Conservation (phyloP, 2,329 filamentous ascomycete genomes). For the Balansia obtecta region DNA sequence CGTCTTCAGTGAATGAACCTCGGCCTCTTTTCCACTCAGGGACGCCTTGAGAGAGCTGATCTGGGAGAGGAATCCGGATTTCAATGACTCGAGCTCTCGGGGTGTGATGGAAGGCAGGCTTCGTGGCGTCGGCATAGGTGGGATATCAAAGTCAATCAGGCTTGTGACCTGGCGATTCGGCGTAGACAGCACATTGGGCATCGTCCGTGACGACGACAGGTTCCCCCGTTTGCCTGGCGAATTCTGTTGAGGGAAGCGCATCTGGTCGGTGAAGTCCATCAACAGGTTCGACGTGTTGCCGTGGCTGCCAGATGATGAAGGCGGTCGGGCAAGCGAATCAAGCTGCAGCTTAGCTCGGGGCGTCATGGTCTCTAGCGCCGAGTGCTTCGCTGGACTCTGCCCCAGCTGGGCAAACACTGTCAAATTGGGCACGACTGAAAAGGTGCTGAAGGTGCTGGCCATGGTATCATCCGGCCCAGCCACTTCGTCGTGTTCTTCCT, state of each 20-base stretch:
- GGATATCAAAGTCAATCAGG: slow-evolving; percentile 68
- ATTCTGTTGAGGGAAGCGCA: slow-evolving; percentile 30
- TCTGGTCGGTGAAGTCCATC: slow-evolving; percentile 76
- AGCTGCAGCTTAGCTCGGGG: slow-evolving; percentile 24
- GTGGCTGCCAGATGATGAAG: slow-evolving; percentile 27
- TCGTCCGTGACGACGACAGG: slow-evolving; percentile 20
- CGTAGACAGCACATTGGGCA: slow-evolving; percentile 24
- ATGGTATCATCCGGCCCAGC: slow-evolving; percentile 55
- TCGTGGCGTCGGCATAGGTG: slow-evolving; percentile 83
- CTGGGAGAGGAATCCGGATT: slow-evolving; percentile 81
- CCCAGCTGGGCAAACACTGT: slow-evolving; percentile 68
- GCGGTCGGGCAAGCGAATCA: slow-evolving; percentile 17
- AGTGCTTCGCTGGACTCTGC: slow-evolving; percentile 47
- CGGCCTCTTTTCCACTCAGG: slow-evolving; percentile 83
- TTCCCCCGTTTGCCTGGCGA: slow-evolving; percentile 32
- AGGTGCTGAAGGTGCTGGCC: slow-evolving; percentile 77
- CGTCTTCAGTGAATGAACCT: slow-evolving; percentile 75
- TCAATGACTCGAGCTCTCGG: slow-evolving; percentile 82
- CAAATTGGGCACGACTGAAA: slow-evolving; percentile 82
- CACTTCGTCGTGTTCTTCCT: slow-evolving; percentile 23
- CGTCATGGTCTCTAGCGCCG: slow-evolving; percentile 25
- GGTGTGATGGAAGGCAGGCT: slow-evolving; percentile 86
- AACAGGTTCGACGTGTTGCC: slow-evolving; percentile 64
- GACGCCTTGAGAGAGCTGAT: slow-evolving; percentile 91
- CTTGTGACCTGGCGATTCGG: slow-evolving; percentile 48